These are phyloP conservation scores for Ganoderma meredithae DNA, from an alignment of 1,284 basidiomycete species.

Conservation along the genomic window DNA sequence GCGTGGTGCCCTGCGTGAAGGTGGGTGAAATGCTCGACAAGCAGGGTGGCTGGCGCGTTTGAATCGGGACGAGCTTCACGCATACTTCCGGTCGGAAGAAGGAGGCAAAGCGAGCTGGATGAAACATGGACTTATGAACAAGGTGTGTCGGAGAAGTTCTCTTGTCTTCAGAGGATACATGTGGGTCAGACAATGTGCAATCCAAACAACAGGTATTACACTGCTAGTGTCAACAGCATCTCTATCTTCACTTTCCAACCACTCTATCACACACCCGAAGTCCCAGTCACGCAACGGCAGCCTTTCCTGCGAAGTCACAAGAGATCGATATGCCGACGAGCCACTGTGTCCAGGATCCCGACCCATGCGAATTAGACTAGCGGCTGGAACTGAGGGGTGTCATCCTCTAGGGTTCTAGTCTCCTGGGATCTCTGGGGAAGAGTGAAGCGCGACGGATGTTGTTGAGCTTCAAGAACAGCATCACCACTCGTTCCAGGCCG, in stretches of 20 bases:
- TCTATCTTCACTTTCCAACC: not conserved
- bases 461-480: conserved; percentile 94
- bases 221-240: conserved; percentile 2
- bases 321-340: not conserved
- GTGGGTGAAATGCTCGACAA: not conserved
- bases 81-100: not conserved
- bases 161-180: not conserved
- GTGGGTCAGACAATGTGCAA: not conserved
- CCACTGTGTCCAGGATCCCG: not conserved
- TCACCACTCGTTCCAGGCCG: conserved; percentile 93
- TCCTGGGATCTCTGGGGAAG: conserved; percentile 95
- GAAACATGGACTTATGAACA: not conserved
- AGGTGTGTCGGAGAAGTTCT: not conserved
- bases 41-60: conserved; percentile 1
- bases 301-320: not conserved
- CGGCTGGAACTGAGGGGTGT: not conserved
- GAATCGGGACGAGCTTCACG: not conserved
- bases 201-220: conserved; percentile 13
- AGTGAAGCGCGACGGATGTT: conserved; percentile 95
- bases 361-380: not conserved
- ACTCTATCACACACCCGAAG: not conserved
- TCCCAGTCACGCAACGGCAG: not conserved
- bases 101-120: not conserved
- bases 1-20: conserved; percentile 1
- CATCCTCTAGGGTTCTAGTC: conserved; percentile 69